Conservation (phyloP, 2,329 filamentous ascomycete species). For the Monilinia laxa region DNA sequence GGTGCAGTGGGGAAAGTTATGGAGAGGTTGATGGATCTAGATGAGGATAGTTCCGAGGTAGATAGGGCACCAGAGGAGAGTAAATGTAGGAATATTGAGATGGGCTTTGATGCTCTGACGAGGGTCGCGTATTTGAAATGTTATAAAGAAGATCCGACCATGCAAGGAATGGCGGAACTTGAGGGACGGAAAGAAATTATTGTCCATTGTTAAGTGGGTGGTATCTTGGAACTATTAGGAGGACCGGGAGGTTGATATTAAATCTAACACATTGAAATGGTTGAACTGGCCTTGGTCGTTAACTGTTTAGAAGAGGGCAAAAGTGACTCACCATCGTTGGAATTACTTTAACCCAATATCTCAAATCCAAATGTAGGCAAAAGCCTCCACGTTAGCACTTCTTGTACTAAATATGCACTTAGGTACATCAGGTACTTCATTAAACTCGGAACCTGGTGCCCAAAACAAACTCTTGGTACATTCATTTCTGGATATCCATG, state of each 20-base stretch:
- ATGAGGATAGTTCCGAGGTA: slow-evolving; percentile 1
- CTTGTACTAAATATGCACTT: no score
- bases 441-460: no score
- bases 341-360: no score
- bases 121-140: background rate
- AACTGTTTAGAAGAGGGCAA: background rate
- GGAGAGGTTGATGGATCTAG: slow-evolving; percentile 13
- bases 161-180: background rate
- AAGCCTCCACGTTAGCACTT: no score
- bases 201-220: background rate
- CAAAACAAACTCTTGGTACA: no score
- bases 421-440: no score
- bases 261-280: background rate
- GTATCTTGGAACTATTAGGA: background rate
- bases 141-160: background rate
- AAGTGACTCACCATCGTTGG: background rate
- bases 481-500: no score
- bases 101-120: background rate
- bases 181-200: slow-evolving; percentile 1
- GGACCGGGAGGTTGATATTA: no score
- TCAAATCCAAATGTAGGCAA: no score
- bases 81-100: slow-evolving; percentile 15
- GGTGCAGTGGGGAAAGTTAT: slow-evolving; percentile 13
- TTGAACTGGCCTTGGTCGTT: background rate
- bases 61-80: background rate